phyloP scores from a whole-genome alignment of 345 rosid genomes.

The Salix dunnii region DNA sequence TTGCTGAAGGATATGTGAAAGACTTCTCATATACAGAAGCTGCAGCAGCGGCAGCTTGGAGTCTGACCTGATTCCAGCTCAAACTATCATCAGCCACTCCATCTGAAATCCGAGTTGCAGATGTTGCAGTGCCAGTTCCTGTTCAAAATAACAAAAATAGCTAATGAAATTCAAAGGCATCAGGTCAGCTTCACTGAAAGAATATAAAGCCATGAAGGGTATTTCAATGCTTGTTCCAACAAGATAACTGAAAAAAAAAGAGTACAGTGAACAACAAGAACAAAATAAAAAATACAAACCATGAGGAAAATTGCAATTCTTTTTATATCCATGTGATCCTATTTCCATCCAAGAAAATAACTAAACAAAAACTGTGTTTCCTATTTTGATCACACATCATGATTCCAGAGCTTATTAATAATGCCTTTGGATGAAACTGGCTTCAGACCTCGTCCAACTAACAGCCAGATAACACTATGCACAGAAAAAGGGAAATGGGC shows the following conservation, averaged over 20 bases:
- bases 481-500: background rate
- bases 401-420: background rate
- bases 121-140: constrained; percentile 43
- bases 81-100: constrained; percentile 34
- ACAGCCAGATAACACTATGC: background rate
- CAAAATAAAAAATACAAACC: background rate
- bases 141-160: constrained; percentile 26
- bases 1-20: constrained; percentile 74
- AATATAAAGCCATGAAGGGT: background rate
- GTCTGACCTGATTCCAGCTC: constrained; percentile 66
- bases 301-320: background rate
- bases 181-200: background rate
- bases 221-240: background rate
- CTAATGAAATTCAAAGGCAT: background rate
- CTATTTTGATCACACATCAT: background rate
- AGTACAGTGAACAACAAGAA: background rate
- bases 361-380: background rate
- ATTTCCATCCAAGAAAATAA: background rate
- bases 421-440: background rate
- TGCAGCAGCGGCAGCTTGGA: constrained; percentile 80
- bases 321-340: background rate
- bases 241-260: too few species aligned
- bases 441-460: background rate
- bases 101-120: constrained; percentile 49
- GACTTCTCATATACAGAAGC: constrained; percentile 81